phyloP scores from a whole-genome alignment of 129 eudicot genomes.

The Tanacetum coccineum region DNA sequence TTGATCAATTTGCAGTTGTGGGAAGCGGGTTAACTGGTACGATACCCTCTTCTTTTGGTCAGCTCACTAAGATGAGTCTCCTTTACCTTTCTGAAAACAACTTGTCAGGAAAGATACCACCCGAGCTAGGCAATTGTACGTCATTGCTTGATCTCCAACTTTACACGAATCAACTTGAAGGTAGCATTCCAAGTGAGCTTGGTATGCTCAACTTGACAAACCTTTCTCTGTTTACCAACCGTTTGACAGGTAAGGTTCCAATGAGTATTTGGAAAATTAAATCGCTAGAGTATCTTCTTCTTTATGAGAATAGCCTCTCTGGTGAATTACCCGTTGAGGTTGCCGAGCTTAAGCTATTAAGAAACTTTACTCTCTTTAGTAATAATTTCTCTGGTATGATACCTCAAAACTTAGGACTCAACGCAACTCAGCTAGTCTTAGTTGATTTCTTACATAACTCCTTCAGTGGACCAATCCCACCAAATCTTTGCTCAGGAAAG shows the following conservation, averaged over 20 bases:
- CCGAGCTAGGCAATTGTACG: constrained; percentile 62
- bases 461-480: constrained; percentile 74
- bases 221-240: constrained; percentile 54
- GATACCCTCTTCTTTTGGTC: constrained; percentile 66
- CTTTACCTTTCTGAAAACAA: constrained; percentile 61
- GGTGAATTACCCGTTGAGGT: constrained; percentile 66
- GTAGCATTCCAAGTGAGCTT: constrained; percentile 60
- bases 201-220: constrained; percentile 43
- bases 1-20: constrained; percentile 43
- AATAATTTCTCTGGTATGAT: constrained; percentile 64
- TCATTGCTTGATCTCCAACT: constrained; percentile 50
- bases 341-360: constrained; percentile 40
- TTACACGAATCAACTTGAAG: constrained; percentile 50
- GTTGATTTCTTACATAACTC: constrained; percentile 63
- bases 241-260: constrained; percentile 69
- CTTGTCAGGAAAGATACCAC: constrained; percentile 64
- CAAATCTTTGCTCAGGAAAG: constrained; percentile 61
- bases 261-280: constrained; percentile 53
- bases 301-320: constrained; percentile 50
- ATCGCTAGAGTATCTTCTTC: constrained; percentile 47
- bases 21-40: constrained; percentile 49
- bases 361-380: constrained; percentile 39
- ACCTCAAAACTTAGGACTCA: constrained; percentile 69
- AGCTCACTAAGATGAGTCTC: constrained; percentile 34
- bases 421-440: constrained; percentile 44